A percentile compares a stretch with the other conserved stretches of the same genome.
These are phyloP conservation scores for Phlebopus sp. DNA, from an alignment of 1,284 basidiomycete genomes.

Conservation along the genomic window DNA sequence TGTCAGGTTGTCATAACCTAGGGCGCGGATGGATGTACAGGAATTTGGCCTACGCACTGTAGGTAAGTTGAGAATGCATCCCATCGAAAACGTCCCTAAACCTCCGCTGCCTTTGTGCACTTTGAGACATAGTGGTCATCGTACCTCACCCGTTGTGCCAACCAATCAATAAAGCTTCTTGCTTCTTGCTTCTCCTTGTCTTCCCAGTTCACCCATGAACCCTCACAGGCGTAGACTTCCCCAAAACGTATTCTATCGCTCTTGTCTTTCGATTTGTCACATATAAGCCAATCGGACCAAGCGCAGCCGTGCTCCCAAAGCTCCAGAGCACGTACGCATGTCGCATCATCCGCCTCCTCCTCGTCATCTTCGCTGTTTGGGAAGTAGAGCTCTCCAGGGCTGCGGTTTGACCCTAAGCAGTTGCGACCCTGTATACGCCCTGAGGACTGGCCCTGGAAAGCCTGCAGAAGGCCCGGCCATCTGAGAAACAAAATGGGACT, in stretches of 20 bases:
- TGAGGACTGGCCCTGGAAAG: background rate
- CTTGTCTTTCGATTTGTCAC: background rate
- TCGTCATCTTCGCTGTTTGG: background rate
- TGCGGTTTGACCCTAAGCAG: background rate
- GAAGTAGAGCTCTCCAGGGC: background rate
- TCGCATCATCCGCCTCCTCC: background rate
- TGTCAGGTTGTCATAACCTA: too few species aligned
- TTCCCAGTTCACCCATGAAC: background rate
- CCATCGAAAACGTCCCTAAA: too few species aligned
- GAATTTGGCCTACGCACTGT: too few species aligned
- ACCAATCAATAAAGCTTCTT: background rate
- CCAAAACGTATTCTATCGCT: background rate
- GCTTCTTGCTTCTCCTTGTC: background rate
- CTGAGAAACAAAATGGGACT: background rate
- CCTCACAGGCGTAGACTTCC: background rate
- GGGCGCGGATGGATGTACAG: too few species aligned
- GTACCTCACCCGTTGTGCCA: background rate
- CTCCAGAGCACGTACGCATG: background rate
- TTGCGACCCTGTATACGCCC: background rate
- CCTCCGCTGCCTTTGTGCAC: too few species aligned
- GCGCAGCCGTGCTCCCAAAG: background rate
- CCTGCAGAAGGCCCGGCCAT: background rate
- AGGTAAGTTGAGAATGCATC: too few species aligned
- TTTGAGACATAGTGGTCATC: background rate
- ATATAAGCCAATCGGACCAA: background rate